phyloP scores from a whole-genome alignment of 257 asterid genomes.

The Gardenia jasminoides region DNA sequence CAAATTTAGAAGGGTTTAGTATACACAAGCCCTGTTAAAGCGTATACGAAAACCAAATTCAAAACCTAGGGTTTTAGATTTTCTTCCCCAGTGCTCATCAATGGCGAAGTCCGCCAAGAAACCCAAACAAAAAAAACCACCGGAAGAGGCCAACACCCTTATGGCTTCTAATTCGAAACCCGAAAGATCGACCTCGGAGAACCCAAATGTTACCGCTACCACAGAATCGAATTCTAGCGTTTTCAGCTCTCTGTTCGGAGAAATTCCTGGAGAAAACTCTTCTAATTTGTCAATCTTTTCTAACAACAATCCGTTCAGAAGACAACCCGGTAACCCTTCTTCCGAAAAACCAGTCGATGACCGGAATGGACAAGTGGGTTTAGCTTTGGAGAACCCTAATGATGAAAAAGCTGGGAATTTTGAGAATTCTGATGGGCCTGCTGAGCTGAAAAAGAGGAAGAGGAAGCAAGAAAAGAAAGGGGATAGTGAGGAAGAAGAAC shows the following conservation, averaged over 20 bases:
- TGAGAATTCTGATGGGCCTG: conserved; percentile 24
- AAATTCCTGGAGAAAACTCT: conserved; percentile 30
- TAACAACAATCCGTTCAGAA: conserved; percentile 65
- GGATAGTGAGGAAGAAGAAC: conserved; percentile 24
- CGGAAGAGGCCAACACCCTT: not conserved
- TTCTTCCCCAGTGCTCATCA: not conserved
- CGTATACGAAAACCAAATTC: not conserved
- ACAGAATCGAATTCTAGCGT: conserved; percentile 37
- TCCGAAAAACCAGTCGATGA: conserved; percentile 15
- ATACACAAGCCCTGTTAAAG: not conserved
- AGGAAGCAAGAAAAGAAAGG: conserved; percentile 36
- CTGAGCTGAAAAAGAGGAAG: conserved; percentile 35
- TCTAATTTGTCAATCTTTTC: conserved; percentile 55
- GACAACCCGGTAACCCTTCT: conserved; percentile 38
- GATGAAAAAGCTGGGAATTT: conserved; percentile 3
- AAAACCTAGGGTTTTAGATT: conserved; percentile 15
- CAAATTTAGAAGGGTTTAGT: no score
- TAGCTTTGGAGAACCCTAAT: not conserved
- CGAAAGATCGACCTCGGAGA: not conserved
- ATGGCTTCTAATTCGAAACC: conserved; percentile 16
- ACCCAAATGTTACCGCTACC: conserved; percentile 7
- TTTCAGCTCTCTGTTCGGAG: conserved; percentile 64
- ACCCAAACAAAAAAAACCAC: conserved; percentile 7
- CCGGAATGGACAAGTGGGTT: not conserved
- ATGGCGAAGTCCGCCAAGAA: conserved; percentile 27